Conservation (phyloP, 371 early-diverging fungal species). For the Massospora cicadina region DNA sequence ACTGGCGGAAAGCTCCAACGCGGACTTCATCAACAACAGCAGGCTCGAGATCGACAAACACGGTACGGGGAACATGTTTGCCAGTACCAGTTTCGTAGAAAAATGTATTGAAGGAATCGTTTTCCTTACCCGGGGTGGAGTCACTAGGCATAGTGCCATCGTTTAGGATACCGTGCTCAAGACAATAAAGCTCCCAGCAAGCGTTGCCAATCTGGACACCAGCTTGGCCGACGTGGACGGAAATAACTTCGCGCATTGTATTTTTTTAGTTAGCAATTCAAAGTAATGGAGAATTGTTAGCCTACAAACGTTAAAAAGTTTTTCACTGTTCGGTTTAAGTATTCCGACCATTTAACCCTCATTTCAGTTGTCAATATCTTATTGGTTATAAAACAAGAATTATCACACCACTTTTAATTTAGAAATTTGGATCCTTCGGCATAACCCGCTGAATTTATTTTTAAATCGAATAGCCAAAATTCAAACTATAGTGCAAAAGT, state of each 20-base stretch:
- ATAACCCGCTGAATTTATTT: no score
- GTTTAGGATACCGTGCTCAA: conserved; percentile 87
- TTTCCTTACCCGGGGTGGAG: conserved; percentile 47
- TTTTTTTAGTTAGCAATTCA: no score
- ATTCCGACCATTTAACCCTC: no score
- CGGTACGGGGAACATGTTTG: conserved; percentile 97
- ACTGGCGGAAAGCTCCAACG: conserved; percentile 56
- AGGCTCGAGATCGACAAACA: conserved; percentile 85
- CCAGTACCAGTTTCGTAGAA: conserved; percentile 93
- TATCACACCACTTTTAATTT: no score
- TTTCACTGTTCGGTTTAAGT: no score
- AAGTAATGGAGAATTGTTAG: no score
- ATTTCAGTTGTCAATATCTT: no score
- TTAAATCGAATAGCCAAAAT: no score
- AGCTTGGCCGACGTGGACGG: conserved; percentile 87
- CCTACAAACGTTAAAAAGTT: no score
- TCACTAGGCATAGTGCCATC: conserved; percentile 41
- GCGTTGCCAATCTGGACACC: conserved; percentile 98
- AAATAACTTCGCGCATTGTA: conserved; percentile 89
- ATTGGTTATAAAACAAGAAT: no score
- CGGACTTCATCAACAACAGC: conserved; percentile 84
- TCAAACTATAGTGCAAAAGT: no score
- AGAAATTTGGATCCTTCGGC: no score
- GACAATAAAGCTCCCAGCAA: conserved; percentile 96
- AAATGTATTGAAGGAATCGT: conserved; percentile 69